Evolutionary conservation across 345 rosid genomes (phyloP).

Genomic region (Erodium maritimum): DNA sequence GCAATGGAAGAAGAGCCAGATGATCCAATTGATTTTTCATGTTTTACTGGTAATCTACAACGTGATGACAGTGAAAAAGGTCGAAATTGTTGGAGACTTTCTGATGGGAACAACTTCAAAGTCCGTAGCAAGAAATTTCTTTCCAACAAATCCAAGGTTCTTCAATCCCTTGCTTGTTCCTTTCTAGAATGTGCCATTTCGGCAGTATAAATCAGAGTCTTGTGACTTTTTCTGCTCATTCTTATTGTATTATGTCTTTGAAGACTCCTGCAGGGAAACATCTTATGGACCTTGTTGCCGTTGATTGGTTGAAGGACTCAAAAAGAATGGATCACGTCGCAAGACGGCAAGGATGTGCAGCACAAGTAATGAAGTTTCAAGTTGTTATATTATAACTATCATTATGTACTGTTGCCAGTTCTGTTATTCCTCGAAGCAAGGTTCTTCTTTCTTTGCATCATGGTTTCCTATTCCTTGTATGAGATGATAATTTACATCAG

Average conservation of each 20-base stretch:
- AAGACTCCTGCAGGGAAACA: slow-evolving; percentile 94
- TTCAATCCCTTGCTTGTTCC: slow-evolving; percentile 8
- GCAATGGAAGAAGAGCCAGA: slow-evolving; percentile 63
- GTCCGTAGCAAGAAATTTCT: slow-evolving; percentile 90
- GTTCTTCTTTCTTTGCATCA: background rate
- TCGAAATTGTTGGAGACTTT: slow-evolving; percentile 83
- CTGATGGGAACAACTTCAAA: slow-evolving; percentile 85
- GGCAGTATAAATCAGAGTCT: background rate
- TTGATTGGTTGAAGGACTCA: slow-evolving; percentile 95
- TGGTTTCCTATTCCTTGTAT: background rate
- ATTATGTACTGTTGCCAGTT: background rate
- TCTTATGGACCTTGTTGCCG: slow-evolving; percentile 97
- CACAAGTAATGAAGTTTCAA: slow-evolving; percentile 45
- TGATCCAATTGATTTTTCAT: slow-evolving; percentile 65
- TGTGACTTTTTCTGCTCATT: slow-evolving; percentile 5
- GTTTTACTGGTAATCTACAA: slow-evolving; percentile 70
- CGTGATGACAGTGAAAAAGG: slow-evolving; percentile 75
- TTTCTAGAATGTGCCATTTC: background rate
- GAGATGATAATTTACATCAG: no score
- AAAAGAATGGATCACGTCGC: slow-evolving; percentile 96
- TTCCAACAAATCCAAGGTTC: slow-evolving; percentile 78
- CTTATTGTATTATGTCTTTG: slow-evolving; percentile 11
- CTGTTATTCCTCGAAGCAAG: background rate
- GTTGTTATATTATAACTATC: background rate
- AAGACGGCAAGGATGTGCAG: slow-evolving; percentile 89